These are phyloP conservation scores for Carnegiea gigantea DNA, from an alignment of 179 eudicot genomes.

Conservation along the genomic window DNA sequence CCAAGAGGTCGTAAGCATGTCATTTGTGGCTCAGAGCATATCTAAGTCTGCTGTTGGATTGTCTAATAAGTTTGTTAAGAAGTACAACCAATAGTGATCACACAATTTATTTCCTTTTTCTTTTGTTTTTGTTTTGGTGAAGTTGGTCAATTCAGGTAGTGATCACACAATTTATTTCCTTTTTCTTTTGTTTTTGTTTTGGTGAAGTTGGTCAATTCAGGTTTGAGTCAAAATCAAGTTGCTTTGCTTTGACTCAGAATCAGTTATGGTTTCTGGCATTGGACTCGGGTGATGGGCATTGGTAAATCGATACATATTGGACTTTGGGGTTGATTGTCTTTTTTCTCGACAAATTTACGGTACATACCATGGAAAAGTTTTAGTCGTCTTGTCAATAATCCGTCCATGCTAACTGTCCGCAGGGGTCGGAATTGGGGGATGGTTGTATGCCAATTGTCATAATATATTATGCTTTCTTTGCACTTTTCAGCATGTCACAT, in stretches of 20 bases:
- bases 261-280: not conserved
- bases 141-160: no score
- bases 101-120: not conserved
- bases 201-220: not conserved
- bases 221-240: not conserved
- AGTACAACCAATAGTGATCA: not conserved
- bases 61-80: not conserved
- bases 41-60: not conserved
- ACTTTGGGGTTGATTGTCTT: not conserved
- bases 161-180: not conserved
- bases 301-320: not conserved
- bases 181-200: no score
- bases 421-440: not conserved
- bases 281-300: not conserved
- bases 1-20: no score
- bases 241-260: not conserved
- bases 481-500: conserved; percentile 38
- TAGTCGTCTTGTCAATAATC: not conserved
- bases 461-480: not conserved
- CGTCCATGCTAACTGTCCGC: not conserved
- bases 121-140: no score
- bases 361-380: not conserved
- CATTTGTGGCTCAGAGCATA: not conserved
- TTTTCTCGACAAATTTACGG: no score
- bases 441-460: not conserved